Percentiles rank a stretch among this genome's conserved stretches.
phyloP scores from a whole-genome alignment of 305 asterid species.

The Rubia balearica region DNA sequence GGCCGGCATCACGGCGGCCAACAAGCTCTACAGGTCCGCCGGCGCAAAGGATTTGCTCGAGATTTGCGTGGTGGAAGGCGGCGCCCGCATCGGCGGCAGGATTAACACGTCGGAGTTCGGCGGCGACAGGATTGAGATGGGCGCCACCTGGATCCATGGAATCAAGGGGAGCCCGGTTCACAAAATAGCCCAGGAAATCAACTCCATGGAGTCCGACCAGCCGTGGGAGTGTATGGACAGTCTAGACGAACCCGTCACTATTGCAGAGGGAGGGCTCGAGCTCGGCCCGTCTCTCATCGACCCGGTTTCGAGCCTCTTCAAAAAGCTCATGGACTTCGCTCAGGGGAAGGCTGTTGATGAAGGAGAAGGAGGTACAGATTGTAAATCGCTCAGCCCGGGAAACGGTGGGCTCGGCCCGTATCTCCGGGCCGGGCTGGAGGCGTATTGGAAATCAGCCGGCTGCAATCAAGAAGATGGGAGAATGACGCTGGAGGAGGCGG shows the following conservation, averaged over 20 bases:
- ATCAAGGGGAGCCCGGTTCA: slow-evolving; percentile 69
- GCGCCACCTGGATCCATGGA: slow-evolving; percentile 98
- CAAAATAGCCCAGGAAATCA: slow-evolving; percentile 45
- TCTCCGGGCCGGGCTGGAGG: slow-evolving; percentile 54
- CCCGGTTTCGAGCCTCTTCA: slow-evolving; percentile 51
- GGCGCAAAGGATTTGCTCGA: slow-evolving; percentile 41
- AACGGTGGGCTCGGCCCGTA: slow-evolving; percentile 42
- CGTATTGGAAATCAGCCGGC: slow-evolving; percentile 31
- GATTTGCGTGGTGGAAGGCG: slow-evolving; percentile 63
- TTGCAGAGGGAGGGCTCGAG: slow-evolving; percentile 59
- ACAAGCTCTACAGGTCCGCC: slow-evolving; percentile 46
- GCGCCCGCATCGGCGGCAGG: slow-evolving; percentile 72
- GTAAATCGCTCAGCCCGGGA: slow-evolving; percentile 8
- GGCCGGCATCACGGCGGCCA: slow-evolving; percentile 93
- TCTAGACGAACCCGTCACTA: slow-evolving; percentile 42
- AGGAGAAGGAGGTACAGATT: slow-evolving; percentile 4
- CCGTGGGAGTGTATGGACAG: slow-evolving; percentile 96
- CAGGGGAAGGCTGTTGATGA: slow-evolving; percentile 34
- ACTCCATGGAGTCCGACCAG: slow-evolving; percentile 40
- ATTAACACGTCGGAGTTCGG: slow-evolving; percentile 55
- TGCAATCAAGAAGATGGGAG: slow-evolving; percentile 20
- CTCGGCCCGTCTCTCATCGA: slow-evolving; percentile 42
- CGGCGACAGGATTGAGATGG: slow-evolving; percentile 82
- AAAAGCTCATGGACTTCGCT: slow-evolving; percentile 56
- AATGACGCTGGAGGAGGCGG: slow-evolving; percentile 39